These are phyloP conservation scores for Rhodotorula babjevae DNA, from an alignment of 768 basidiomycete genomes.

Conservation along the genomic window DNA sequence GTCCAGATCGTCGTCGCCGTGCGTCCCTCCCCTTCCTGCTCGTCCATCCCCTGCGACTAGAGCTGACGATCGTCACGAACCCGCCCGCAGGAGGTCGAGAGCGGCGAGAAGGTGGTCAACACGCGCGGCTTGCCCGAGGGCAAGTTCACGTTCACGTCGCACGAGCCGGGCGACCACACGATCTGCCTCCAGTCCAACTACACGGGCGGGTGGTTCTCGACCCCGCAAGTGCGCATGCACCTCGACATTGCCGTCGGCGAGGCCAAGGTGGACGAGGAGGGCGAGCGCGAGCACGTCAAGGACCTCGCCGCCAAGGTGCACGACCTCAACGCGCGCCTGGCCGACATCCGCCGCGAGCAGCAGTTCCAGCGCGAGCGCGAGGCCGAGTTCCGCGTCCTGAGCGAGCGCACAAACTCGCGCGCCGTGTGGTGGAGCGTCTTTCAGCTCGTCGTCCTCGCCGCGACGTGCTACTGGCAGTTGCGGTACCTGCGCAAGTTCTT, in stretches of 20 bases:
- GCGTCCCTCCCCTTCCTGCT: slow-evolving; percentile 44
- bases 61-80: background rate
- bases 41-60: background rate
- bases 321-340: slow-evolving; percentile 87
- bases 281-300: slow-evolving; percentile 77
- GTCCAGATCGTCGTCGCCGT: slow-evolving; percentile 89
- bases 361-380: slow-evolving; percentile 97
- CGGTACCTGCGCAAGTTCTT: slow-evolving; percentile 72
- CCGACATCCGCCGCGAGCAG: slow-evolving; percentile 89
- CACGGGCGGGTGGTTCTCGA: slow-evolving; percentile 52
- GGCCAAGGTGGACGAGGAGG: slow-evolving; percentile 77
- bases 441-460: slow-evolving; percentile 77
- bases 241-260: slow-evolving; percentile 89
- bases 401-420: slow-evolving; percentile 80
- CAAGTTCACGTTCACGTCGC: slow-evolving; percentile 94
- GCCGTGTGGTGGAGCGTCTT: slow-evolving; percentile 91
- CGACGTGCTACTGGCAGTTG: slow-evolving; percentile 87
- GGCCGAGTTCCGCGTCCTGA: slow-evolving; percentile 77
- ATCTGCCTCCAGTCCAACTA: slow-evolving; percentile 94
- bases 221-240: slow-evolving; percentile 82
- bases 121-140: slow-evolving; percentile 87
- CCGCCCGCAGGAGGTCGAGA: slow-evolving; percentile 69
- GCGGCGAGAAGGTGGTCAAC: slow-evolving; percentile 72
- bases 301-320: slow-evolving; percentile 76
- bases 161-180: slow-evolving; percentile 92